Evolutionary conservation across 805 yeast species (phyloP), one percentile per base, ranked within the genome.

Genomic region (Limtongia smithiae): DNA sequence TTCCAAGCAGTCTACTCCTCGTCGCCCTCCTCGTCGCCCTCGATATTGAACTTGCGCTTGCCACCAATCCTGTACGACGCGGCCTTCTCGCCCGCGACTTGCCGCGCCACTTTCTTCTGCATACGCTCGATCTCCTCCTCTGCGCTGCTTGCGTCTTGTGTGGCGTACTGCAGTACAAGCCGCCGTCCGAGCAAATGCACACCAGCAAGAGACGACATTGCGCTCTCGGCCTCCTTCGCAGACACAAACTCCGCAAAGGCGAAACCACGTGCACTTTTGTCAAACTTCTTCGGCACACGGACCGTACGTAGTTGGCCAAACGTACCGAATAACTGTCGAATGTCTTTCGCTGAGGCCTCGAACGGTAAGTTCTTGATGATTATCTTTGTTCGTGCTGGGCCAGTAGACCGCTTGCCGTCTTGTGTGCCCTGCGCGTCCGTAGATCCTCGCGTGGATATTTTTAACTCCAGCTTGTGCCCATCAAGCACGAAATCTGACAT

Each of bases 331-430:
- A 93, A 73, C 65, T 89, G 94, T 62, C 86, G 81, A n/a, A 93
- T 81, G 64, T 93, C 97, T 62, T 86, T 85, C 69, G 96, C 81
- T 2, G 93, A 77, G 18, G 97, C 90, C 71, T 93, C 98, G 68
- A 93, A 93, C 51, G 98, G 97, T 68, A 93, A 78, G 71, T 93
- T 93, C 82, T 93, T 93, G 67, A 93, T 89, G 67, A 93, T 84
- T 59, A 93, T 83, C 69, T 91, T 91, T 55, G 81, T 45, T 50
- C 63, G 53, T 18, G 63, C 58, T 14, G 65, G 59, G 18, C 60
- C 58, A 14, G 63, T 59, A 7, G 41, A 31, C 37, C 38, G 41
- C 27, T 21, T 20, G 4, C 27, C 14, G 8, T 31, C 33, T 28
- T 59, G 64, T 52, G 21, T 20, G n/a, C 6, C 30, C 30, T 9